Percentiles rank a stretch among this genome's conserved stretches.
phyloP scores from a whole-genome alignment of 306 rosid species.

The Prunus padus region DNA sequence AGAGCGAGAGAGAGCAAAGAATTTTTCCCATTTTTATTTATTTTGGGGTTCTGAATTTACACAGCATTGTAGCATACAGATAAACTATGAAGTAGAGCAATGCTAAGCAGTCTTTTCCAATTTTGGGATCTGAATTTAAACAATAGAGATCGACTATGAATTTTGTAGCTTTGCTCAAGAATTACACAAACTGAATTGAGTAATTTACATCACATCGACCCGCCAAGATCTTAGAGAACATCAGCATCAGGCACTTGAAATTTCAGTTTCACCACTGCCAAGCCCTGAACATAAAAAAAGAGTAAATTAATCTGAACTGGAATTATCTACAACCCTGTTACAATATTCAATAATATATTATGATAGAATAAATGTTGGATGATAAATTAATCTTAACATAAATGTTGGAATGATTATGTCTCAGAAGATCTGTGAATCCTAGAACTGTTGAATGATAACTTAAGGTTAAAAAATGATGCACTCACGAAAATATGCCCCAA shows the following conservation, averaged over 20 bases:
- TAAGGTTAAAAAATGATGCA: neutral
- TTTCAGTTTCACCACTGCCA: constrained; percentile 6
- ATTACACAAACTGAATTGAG: neutral
- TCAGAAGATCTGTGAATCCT: neutral
- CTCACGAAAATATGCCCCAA: neutral
- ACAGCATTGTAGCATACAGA: neutral
- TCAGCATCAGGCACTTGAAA: constrained; percentile 23
- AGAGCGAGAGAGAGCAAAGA: neutral
- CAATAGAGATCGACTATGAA: neutral
- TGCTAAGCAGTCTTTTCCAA: neutral
- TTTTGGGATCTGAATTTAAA: constrained; percentile 1
- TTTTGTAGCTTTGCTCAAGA: constrained; percentile 1
- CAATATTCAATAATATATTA: neutral
- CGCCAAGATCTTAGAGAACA: constrained; percentile 20
- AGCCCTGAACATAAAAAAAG: constrained; percentile 19
- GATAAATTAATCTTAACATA: neutral
- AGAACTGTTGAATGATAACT: neutral
- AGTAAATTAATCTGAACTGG: neutral
- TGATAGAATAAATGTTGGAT: neutral
- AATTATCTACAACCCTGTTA: neutral
- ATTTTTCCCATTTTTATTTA: neutral
- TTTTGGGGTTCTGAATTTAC: constrained; percentile 17
- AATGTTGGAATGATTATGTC: neutral
- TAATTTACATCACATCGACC: constrained; percentile 2
- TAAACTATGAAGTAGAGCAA: neutral